phyloP scores from a whole-genome alignment of 2,329 filamentous ascomycete genomes.

The Aspergillus novofumigatus region DNA sequence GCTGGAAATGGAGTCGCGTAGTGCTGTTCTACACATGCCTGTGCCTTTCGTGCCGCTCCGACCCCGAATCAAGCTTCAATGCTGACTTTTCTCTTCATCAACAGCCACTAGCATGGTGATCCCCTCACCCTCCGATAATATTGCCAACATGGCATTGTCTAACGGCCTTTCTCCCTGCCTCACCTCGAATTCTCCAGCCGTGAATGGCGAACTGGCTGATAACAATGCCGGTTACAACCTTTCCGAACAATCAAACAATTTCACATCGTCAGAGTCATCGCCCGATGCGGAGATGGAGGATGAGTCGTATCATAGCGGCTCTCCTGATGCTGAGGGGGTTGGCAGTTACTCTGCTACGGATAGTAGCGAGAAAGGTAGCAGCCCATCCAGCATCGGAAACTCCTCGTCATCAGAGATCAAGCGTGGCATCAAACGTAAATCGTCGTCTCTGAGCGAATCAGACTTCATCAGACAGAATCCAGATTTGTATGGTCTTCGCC shows the following conservation, averaged over 20 bases:
- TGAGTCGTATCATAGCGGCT: conserved; percentile 37
- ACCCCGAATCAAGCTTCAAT: conserved; percentile 33
- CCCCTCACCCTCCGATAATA: conserved; percentile 37
- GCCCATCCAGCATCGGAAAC: conserved; percentile 52
- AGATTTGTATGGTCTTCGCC: conserved; percentile 86
- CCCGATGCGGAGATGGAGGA: conserved; percentile 39
- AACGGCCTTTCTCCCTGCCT: conserved; percentile 32
- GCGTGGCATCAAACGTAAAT: conserved; percentile 70
- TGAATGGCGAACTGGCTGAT: conserved; percentile 37
- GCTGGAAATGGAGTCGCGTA: conserved; percentile 32
- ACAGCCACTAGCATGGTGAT: conserved; percentile 45
- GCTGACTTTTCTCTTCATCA: conserved; percentile 34
- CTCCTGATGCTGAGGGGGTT: conserved; percentile 40
- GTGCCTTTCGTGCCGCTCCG: conserved; percentile 17
- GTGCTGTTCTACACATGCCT: conserved; percentile 19
- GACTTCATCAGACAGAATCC: conserved; percentile 87
- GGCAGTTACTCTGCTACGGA: conserved; percentile 72
- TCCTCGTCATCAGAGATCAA: conserved; percentile 69
- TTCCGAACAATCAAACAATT: conserved; percentile 64
- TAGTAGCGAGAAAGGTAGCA: conserved; percentile 51
- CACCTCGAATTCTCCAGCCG: conserved; percentile 21
- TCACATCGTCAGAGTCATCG: conserved; percentile 48
- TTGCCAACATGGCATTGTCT: conserved; percentile 28
- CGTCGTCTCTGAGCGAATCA: conserved; percentile 63
- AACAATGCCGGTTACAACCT: conserved; percentile 69